Percentiles rank a stretch among this genome's conserved stretches.
Evolutionary conservation across 2,329 filamentous ascomycete genomes (phyloP).

Genomic region (Graphiopsis chlorocephala): DNA sequence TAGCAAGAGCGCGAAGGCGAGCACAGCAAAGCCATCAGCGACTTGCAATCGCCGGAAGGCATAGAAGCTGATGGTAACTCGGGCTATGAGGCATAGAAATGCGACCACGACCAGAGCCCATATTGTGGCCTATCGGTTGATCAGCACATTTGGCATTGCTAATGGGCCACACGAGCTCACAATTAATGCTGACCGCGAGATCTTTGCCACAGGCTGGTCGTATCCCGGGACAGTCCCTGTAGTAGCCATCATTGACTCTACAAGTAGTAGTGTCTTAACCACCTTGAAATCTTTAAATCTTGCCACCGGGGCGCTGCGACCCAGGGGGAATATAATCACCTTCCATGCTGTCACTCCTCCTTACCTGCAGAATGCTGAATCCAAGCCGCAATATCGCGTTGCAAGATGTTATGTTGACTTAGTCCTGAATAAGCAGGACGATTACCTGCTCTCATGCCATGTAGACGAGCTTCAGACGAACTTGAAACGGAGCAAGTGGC

Average conservation of each 20-base stretch:
- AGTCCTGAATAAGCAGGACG: background rate
- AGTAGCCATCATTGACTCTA: background rate
- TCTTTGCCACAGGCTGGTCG: background rate
- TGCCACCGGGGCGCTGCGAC: background rate
- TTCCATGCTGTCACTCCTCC: background rate
- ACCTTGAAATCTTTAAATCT: too few relatives aligned
- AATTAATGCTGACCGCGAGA: background rate
- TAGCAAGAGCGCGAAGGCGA: constrained; percentile 9
- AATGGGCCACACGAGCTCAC: background rate
- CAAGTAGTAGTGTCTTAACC: background rate
- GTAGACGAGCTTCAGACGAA: background rate
- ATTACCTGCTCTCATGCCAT: background rate
- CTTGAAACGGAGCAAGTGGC: background rate
- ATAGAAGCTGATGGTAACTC: constrained; percentile 12
- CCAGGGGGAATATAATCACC: background rate
- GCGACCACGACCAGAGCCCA: background rate
- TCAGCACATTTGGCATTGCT: background rate
- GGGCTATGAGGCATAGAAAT: background rate
- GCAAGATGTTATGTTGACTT: background rate
- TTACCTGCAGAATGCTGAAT: background rate
- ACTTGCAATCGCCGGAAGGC: constrained; percentile 12
- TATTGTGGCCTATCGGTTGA: background rate
- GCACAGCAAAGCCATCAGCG: constrained; percentile 17
- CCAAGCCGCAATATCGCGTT: background rate
- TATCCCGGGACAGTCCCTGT: too few relatives aligned